Evolutionary conservation across 108 stramenopile genomes (phyloP).

Genomic region (Aurantiochytrium sp.): DNA sequence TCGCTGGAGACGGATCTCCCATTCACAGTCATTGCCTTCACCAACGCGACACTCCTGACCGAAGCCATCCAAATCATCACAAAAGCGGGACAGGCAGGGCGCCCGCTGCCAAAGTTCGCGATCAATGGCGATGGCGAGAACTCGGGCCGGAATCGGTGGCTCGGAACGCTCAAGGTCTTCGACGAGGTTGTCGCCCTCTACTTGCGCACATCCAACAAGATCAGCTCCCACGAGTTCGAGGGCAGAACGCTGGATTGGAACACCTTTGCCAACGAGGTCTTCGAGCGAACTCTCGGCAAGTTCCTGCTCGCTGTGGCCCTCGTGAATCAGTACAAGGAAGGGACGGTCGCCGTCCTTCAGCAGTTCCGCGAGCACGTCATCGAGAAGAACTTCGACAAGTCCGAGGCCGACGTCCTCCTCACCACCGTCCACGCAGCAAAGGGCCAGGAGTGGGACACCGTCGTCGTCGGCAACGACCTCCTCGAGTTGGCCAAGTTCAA

Average conservation of each 20-base stretch:
- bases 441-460: neutral
- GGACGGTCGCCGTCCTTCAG: neutral
- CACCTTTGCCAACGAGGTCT: neutral
- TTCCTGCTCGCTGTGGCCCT: neutral
- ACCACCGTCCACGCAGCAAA: neutral
- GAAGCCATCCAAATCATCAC: neutral
- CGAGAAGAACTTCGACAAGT: neutral
- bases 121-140: conserved; percentile 8
- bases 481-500: too few species aligned
- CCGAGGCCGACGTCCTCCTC: neutral
- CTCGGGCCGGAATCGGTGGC: conserved; percentile 1
- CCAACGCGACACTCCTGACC: neutral
- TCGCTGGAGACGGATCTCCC: neutral
- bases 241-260: neutral
- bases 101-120: neutral
- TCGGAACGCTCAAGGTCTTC: neutral
- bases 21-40: neutral
- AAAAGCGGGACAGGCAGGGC: too few species aligned
- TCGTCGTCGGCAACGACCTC: neutral
- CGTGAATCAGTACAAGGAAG: neutral
- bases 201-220: neutral
- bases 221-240: neutral
- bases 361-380: neutral
- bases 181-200: neutral
- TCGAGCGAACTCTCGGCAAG: neutral